These are phyloP conservation scores for Fusarium devonianum DNA, from an alignment of 2,329 filamentous ascomycete species.

Conservation along the genomic window DNA sequence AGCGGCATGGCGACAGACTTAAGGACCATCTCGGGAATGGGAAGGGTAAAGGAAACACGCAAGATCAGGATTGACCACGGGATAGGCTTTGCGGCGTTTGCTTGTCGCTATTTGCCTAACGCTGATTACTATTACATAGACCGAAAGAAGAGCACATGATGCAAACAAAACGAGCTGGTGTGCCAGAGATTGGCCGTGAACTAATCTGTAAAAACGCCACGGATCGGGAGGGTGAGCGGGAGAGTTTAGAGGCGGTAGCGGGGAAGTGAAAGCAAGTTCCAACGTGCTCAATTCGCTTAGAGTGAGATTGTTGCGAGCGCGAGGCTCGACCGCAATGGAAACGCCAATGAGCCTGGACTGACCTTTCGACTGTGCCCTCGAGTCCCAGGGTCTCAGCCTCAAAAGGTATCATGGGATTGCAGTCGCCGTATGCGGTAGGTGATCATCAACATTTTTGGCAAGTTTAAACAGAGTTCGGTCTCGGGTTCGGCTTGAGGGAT, in stretches of 20 bases:
- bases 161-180: conserved; percentile 7
- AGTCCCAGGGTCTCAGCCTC: conserved; percentile 1
- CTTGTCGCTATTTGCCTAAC: neutral
- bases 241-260: conserved; percentile 20
- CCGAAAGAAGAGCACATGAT: conserved; percentile 2
- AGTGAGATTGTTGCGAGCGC: too few species aligned
- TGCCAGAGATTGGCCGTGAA: conserved; percentile 18
- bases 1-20: conserved; percentile 4
- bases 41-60: neutral
- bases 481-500: too few species aligned
- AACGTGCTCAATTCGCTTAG: too few species aligned
- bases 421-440: neutral
- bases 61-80: neutral
- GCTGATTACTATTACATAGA: too few species aligned
- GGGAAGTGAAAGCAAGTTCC: neutral
- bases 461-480: too few species aligned
- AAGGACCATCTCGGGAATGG: neutral
- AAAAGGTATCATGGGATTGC: neutral
- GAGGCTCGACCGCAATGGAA: neutral
- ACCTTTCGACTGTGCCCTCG: neutral
- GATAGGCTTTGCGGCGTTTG: conserved; percentile 7
- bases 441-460: neutral
- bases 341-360: neutral
- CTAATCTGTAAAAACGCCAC: conserved; percentile 4
- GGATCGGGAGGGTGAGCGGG: conserved; percentile 25